Evolutionary conservation across 805 yeast species (phyloP), one percentile per base, ranked within the genome.

Genomic region (Kuraishia piskuri): DNA sequence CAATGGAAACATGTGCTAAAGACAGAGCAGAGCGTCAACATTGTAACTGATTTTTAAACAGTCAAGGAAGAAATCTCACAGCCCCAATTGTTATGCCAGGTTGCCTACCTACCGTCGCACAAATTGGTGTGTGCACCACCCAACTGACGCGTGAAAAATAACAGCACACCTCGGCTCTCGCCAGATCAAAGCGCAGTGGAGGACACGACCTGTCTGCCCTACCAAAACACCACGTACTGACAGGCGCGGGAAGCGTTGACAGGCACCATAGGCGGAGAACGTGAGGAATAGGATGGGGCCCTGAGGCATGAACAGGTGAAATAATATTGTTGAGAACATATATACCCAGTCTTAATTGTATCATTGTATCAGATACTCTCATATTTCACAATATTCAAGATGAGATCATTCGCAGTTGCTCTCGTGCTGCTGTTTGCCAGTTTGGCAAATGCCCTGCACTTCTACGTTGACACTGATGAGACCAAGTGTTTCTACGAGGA

Each of bases 401-500:
- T 31, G 40, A 31, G 40, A 31, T 31, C 40, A 10, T 31, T 31
- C 40, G 14, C 40, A 22, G 21, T 47, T 8, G 17, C 31, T 21
- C 47, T 57, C 23, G 54, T 55, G 10, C 31, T 59, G 36, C 56
- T 59, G 49, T 55, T 55, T 40, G 55, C 58, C 21, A 49, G 58
- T 14, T 53, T 56, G 36, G 59, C 60, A 24, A 59, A 63, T 50
- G 89, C 82, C 0, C 73, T 91, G 55, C 96, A 94, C 68, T 83
- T 90, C 67, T 91, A 90, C 67, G 72, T 89, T 52, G 80, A 80
- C 12, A 85, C 91, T 1, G 90, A 85, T 31, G 86, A 86, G 58
- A 77, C 82, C 48, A 82, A 82, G 60, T 94, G 98, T 69, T 92
- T 92, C 67, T 86, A 72, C 62, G 94, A 91, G 64, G 95, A 87